phyloP scores from a whole-genome alignment of 2,329 filamentous ascomycete genomes.

The Microdochium trichocladiopsis region DNA sequence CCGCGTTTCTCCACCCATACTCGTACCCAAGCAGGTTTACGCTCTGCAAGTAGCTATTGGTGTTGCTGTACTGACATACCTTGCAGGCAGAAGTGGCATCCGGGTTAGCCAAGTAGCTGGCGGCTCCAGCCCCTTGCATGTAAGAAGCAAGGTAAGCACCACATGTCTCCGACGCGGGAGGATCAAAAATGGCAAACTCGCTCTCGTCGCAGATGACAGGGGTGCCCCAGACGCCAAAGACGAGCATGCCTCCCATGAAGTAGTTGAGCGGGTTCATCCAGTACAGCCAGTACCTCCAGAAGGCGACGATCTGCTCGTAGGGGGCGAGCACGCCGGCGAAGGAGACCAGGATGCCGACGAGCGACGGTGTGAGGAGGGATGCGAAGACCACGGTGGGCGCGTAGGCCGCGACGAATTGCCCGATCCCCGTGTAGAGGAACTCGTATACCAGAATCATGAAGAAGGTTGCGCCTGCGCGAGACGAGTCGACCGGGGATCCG shows the following conservation, averaged over 20 bases:
- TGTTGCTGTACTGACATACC: slow-evolving; percentile 59
- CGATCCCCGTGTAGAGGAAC: slow-evolving; percentile 53
- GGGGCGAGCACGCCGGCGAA: slow-evolving; percentile 75
- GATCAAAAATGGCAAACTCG: slow-evolving; percentile 41
- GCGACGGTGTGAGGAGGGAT: slow-evolving; percentile 57
- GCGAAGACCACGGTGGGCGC: slow-evolving; percentile 55
- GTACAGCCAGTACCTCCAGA: slow-evolving; percentile 70
- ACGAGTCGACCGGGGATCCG: slow-evolving; percentile 35
- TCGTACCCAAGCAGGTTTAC: slow-evolving; percentile 47
- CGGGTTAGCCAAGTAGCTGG: slow-evolving; percentile 59
- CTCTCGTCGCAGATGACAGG: slow-evolving; percentile 36
- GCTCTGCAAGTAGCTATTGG: slow-evolving; percentile 49
- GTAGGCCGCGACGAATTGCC: slow-evolving; percentile 57
- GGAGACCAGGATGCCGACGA: slow-evolving; percentile 69
- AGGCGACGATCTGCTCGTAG: slow-evolving; percentile 56
- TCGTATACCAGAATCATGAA: slow-evolving; percentile 54
- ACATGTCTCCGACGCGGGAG: slow-evolving; percentile 60
- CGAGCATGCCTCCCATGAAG: slow-evolving; percentile 64
- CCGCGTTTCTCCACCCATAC: slow-evolving; percentile 62
- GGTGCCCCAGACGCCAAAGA: slow-evolving; percentile 49
- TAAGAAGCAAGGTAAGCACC: slow-evolving; percentile 52
- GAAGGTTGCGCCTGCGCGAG: slow-evolving; percentile 42
- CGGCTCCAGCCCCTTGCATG: slow-evolving; percentile 36
- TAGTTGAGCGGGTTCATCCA: slow-evolving; percentile 64
- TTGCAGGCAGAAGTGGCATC: slow-evolving; percentile 52